These are phyloP conservation scores for Trichoderma lentiforme DNA, from an alignment of 2,329 filamentous ascomycete species.

Conservation along the genomic window DNA sequence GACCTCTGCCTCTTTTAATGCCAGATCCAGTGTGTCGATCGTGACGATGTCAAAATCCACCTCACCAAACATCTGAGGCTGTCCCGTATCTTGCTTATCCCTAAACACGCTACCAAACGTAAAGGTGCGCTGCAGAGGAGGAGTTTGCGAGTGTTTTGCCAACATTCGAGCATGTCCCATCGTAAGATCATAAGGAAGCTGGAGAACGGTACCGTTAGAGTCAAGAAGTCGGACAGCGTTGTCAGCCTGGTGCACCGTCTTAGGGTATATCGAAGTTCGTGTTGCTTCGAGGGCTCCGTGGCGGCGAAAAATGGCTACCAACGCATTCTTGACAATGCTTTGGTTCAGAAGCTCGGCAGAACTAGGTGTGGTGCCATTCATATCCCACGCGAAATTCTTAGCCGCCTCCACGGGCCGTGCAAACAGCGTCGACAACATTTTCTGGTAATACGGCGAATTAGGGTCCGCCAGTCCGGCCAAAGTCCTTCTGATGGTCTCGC, in stretches of 20 bases:
- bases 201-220: slow-evolving; percentile 78
- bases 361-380: slow-evolving; percentile 54
- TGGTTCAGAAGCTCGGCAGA: slow-evolving; percentile 65
- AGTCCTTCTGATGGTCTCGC: slow-evolving; percentile 81
- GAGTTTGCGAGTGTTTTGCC: slow-evolving; percentile 62
- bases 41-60: slow-evolving; percentile 98
- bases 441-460: slow-evolving; percentile 81
- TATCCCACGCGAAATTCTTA: slow-evolving; percentile 78
- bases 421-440: slow-evolving; percentile 85
- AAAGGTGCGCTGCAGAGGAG: slow-evolving; percentile 71
- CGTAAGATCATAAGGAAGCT: slow-evolving; percentile 91
- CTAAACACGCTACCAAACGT: slow-evolving; percentile 87
- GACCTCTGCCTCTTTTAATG: slow-evolving; percentile 87
- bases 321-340: slow-evolving; percentile 67
- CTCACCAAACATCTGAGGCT: slow-evolving; percentile 79
- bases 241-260: slow-evolving; percentile 69
- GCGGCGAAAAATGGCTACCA: slow-evolving; percentile 76
- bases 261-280: slow-evolving; percentile 74
- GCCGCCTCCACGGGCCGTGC: slow-evolving; percentile 70
- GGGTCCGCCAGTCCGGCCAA: slow-evolving; percentile 78
- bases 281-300: slow-evolving; percentile 85
- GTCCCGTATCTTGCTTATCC: slow-evolving; percentile 71
- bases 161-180: slow-evolving; percentile 83
- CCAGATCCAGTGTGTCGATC: slow-evolving; percentile 72
- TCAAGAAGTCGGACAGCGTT: slow-evolving; percentile 80